These are phyloP conservation scores for Pouteria campechiana DNA, from an alignment of 179 eudicot species.

Conservation along the genomic window DNA sequence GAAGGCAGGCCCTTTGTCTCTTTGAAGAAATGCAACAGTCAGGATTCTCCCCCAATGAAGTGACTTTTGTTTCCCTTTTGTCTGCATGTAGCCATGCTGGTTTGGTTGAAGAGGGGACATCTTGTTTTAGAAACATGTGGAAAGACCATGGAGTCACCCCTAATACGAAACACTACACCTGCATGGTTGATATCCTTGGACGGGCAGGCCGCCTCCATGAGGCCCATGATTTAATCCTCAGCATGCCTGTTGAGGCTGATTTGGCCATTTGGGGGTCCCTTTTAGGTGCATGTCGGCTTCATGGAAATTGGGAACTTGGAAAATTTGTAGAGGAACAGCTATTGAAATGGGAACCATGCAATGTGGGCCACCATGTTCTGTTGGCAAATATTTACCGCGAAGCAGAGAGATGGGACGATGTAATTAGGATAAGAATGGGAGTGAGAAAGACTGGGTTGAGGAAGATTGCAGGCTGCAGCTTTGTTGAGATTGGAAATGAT, in stretches of 20 bases:
- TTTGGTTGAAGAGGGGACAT: conserved; percentile 25
- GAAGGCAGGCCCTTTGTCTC: conserved; percentile 17
- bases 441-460: conserved; percentile 19
- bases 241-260: conserved; percentile 31
- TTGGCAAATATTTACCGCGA: conserved; percentile 31
- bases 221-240: conserved; percentile 22
- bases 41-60: conserved; percentile 19
- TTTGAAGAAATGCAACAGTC: conserved; percentile 22
- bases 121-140: conserved; percentile 9
- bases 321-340: conserved; percentile 19
- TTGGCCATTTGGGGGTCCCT: conserved; percentile 29
- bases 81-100: conserved; percentile 44
- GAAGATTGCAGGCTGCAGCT: conserved; percentile 22
- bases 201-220: conserved; percentile 37
- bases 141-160: conserved; percentile 2
- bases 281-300: conserved; percentile 30
- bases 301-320: conserved; percentile 32
- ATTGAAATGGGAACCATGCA: conserved; percentile 18
- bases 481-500: conserved; percentile 10
- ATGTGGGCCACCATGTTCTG: conserved; percentile 28
- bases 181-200: conserved; percentile 39
- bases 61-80: conserved; percentile 24
- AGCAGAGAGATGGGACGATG: conserved; percentile 30
- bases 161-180: conserved; percentile 31
- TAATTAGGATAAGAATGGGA: conserved; percentile 19